Evolutionary conservation across 345 rosid species (phyloP).

Genomic region (Linum trigynum): DNA sequence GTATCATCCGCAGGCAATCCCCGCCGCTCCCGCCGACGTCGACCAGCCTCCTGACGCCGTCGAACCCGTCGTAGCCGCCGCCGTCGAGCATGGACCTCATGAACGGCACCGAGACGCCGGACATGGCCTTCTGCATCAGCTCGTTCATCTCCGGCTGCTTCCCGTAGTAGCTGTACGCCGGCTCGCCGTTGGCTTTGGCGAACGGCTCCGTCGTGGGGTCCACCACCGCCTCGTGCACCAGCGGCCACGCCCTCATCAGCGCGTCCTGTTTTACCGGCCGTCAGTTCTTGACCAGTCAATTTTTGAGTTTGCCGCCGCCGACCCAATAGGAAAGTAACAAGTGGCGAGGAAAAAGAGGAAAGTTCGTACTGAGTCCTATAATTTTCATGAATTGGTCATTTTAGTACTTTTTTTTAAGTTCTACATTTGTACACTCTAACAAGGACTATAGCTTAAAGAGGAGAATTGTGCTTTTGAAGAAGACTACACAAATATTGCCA

Average conservation of each 20-base stretch:
- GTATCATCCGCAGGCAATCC: conserved; percentile 80
- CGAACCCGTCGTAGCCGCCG: conserved; percentile 54
- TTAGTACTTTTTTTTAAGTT: no score
- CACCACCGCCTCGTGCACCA: conserved; percentile 65
- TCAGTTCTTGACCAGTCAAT: background rate
- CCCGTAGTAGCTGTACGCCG: conserved; percentile 64
- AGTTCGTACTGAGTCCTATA: no score
- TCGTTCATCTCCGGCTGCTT: conserved; percentile 71
- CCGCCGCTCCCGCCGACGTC: conserved; percentile 97
- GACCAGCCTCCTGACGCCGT: conserved; percentile 42
- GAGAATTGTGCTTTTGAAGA: no score
- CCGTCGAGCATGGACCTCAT: conserved; percentile 52
- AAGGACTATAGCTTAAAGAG: no score
- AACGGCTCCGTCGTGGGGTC: conserved; percentile 66
- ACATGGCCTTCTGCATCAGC: conserved; percentile 83
- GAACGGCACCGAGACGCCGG: conserved; percentile 86
- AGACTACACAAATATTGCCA: no score
- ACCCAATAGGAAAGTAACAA: background rate
- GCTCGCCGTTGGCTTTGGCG: conserved; percentile 57
- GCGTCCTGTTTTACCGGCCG: conserved; percentile 33
- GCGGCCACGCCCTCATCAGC: conserved; percentile 67
- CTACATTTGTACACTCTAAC: no score
- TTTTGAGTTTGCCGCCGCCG: no score
- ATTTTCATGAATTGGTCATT: no score
- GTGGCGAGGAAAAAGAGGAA: no score